Evolutionary conservation across 441 rosid genomes (phyloP).

Genomic region (Pelargonium australe): DNA sequence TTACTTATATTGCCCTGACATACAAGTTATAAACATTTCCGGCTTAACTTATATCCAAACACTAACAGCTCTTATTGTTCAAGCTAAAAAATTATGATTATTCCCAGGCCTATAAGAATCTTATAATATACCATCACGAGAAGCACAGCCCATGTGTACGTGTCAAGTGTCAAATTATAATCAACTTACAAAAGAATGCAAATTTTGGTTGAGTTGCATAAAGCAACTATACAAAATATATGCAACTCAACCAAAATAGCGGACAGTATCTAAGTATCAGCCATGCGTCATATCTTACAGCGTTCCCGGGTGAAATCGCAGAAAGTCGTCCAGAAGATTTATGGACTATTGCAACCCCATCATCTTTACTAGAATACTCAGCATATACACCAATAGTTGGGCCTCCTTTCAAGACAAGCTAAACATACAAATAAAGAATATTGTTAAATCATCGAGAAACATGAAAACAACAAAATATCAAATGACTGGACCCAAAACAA

Average conservation of each 20-base stretch:
- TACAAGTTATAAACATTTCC: background rate
- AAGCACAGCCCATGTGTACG: background rate
- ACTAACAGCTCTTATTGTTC: background rate
- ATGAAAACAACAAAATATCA: constrained; percentile 10
- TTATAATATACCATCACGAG: background rate
- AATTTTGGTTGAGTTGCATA: background rate
- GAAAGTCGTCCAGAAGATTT: constrained; percentile 55
- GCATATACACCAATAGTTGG: constrained; percentile 67
- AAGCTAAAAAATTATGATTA: background rate
- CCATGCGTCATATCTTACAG: constrained; percentile 45
- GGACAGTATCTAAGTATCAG: constrained; percentile 12
- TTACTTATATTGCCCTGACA: background rate
- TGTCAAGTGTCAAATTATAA: background rate
- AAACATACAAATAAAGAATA: constrained; percentile 19
- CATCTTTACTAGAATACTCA: constrained; percentile 55
- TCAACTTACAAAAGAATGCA: constrained; percentile 1
- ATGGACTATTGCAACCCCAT: constrained; percentile 53
- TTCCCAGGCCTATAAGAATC: background rate
- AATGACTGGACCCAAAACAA: constrained; percentile 2
- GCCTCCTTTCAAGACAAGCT: constrained; percentile 84
- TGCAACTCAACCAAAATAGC: background rate
- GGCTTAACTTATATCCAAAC: background rate
- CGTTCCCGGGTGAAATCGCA: constrained; percentile 81
- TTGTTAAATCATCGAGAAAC: constrained; percentile 12
- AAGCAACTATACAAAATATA: background rate